Conservation (phyloP, 495 filamentous ascomycete species). For the Amorphotheca resinae region DNA sequence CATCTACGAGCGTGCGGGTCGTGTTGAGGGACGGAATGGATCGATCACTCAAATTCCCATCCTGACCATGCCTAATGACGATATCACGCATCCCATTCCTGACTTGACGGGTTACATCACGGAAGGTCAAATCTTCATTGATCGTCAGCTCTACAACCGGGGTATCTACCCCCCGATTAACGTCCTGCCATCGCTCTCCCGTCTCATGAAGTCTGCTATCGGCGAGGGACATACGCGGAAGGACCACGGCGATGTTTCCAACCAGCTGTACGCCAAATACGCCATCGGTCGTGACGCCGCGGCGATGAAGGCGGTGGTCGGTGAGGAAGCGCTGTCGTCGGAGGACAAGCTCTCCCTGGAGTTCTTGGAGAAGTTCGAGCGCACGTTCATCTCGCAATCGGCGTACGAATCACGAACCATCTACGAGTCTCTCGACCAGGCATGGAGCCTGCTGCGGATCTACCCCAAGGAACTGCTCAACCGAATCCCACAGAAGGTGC, state of each 20-base stretch:
- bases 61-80: constrained; percentile 98
- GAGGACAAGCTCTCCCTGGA: constrained; percentile 97
- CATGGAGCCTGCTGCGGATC: constrained; percentile 90
- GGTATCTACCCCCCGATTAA: constrained; percentile 98
- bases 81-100: constrained; percentile 98
- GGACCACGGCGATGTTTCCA: constrained; percentile 96
- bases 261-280: constrained; percentile 99
- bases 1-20: constrained; percentile 97
- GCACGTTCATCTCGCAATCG: constrained; percentile 80
- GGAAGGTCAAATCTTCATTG: constrained; percentile 96
- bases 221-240: constrained; percentile 90
- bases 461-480: constrained; percentile 97
- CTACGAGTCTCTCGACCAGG: constrained; percentile 84
- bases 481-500: constrained; percentile 85
- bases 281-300: constrained; percentile 97
- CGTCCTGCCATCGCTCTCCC: constrained; percentile 93
- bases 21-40: constrained; percentile 93
- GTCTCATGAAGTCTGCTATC: constrained; percentile 99
- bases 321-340: constrained; percentile 86
- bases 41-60: constrained; percentile 99
- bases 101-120: constrained; percentile 99
- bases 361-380: constrained; percentile 97
- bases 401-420: constrained; percentile 85
- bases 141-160: constrained; percentile 89
- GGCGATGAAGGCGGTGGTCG: constrained; percentile 98